A percentile compares a stretch with the other conserved stretches of the same genome.
These are phyloP conservation scores for Penicillium bialowiezense DNA, from an alignment of 495 filamentous ascomycete species.

Conservation along the genomic window DNA sequence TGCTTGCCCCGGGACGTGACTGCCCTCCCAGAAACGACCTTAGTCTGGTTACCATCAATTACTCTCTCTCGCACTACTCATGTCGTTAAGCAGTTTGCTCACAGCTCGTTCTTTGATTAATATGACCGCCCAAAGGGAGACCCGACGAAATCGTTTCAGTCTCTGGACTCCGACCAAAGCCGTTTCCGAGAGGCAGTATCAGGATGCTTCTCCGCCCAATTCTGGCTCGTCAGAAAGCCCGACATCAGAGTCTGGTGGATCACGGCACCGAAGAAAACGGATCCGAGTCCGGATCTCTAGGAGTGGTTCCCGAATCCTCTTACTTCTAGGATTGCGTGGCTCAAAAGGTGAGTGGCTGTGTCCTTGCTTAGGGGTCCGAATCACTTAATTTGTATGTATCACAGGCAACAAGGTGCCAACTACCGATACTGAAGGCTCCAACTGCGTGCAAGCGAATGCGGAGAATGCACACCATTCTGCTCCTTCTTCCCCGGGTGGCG, in stretches of 20 bases:
- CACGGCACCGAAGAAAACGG: conserved; percentile 5
- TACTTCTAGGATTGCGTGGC: conserved; percentile 19
- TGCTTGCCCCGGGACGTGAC: not conserved
- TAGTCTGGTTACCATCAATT: not conserved
- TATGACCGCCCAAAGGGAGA: conserved; percentile 21
- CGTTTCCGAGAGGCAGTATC: conserved; percentile 9
- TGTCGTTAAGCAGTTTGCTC: conserved; percentile 9
- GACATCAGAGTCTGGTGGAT: conserved; percentile 15
- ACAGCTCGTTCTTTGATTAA: not conserved
- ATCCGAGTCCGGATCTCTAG: conserved; percentile 17
- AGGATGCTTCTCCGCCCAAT: conserved; percentile 12
- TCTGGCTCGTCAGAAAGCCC: conserved; percentile 29
- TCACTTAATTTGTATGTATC: not conserved
- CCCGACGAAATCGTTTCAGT: conserved; percentile 20
- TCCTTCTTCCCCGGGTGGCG: not conserved
- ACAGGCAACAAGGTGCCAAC: conserved; percentile 19
- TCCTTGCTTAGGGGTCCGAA: not conserved
- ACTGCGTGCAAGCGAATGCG: not conserved
- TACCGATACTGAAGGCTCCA: conserved; percentile 11
- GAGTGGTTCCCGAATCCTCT: conserved; percentile 25
- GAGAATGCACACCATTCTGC: not conserved
- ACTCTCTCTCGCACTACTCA: not conserved
- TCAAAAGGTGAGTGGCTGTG: conserved; percentile 14
- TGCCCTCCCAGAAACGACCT: not conserved
- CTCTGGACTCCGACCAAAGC: conserved; percentile 22